Conservation (phyloP, 306 rosid species). For the Quercus gilva region DNA sequence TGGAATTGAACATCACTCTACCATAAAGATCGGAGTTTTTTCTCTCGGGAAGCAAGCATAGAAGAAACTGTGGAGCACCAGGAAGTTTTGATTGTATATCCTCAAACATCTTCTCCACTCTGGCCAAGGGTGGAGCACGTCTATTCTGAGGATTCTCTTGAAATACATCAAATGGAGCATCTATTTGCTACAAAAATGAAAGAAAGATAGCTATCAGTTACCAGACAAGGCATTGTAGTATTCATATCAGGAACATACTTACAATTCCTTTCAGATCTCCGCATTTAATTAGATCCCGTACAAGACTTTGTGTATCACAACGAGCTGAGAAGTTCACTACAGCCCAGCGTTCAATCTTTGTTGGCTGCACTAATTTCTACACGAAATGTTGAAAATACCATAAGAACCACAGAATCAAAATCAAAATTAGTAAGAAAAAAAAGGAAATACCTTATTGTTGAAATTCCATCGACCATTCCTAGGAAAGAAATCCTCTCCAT, state of each 20-base stretch:
- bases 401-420: not conserved
- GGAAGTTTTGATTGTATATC: constrained; percentile 60
- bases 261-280: constrained; percentile 83
- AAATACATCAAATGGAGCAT: constrained; percentile 50
- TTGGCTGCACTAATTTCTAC: constrained; percentile 69
- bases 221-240: not conserved
- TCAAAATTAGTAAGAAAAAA: not conserved
- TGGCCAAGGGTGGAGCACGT: constrained; percentile 71
- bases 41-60: constrained; percentile 87
- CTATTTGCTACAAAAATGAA: constrained; percentile 43
- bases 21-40: constrained; percentile 94
- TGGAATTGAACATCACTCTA: constrained; percentile 7
- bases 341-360: constrained; percentile 64
- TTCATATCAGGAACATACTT: constrained; percentile 27
- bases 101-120: constrained; percentile 89
- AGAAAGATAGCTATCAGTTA: not conserved
- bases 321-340: constrained; percentile 87
- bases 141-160: constrained; percentile 60
- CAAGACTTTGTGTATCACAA: constrained; percentile 58
- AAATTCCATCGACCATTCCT: constrained; percentile 94
- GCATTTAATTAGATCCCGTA: constrained; percentile 60
- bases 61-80: constrained; percentile 66
- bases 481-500: constrained; percentile 80
- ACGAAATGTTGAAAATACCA: constrained; percentile 3
- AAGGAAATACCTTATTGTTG: constrained; percentile 62